Evolutionary conservation across 345 rosid species (phyloP).

Genomic region (Hypericum perforatum): DNA sequence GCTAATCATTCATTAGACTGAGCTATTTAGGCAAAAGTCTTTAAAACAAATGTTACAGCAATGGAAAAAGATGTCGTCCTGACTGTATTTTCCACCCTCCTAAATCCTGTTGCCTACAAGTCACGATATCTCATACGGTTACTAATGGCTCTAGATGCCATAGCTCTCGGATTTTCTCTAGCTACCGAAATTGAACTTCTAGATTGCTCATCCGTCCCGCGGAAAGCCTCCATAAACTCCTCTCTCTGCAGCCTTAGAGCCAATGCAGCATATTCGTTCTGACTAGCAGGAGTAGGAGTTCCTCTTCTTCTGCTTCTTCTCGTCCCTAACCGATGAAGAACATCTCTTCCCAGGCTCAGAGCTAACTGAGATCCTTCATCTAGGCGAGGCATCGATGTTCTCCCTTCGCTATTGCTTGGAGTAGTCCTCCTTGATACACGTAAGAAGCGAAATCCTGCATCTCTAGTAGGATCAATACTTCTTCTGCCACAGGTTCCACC

Average conservation of each 20-base stretch:
- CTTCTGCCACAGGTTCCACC: slow-evolving; percentile 16
- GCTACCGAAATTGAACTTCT: slow-evolving; percentile 37
- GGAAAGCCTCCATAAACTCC: slow-evolving; percentile 61
- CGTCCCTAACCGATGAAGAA: slow-evolving; percentile 11
- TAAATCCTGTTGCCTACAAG: no score
- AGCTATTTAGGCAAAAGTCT: no score
- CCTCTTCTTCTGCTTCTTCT: slow-evolving; percentile 17
- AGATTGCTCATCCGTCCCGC: slow-evolving; percentile 20
- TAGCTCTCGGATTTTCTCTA: slow-evolving; percentile 78
- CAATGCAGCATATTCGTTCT: slow-evolving; percentile 68
- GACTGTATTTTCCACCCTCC: no score
- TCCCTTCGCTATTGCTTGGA: slow-evolving; percentile 20
- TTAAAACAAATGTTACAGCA: no score
- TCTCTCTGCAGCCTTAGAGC: slow-evolving; percentile 81
- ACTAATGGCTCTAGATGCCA: slow-evolving; percentile 76
- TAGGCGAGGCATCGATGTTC: slow-evolving; percentile 17
- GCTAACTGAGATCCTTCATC: not conserved
- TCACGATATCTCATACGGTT: slow-evolving; percentile 29
- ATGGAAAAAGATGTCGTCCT: no score
- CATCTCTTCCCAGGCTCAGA: not conserved
- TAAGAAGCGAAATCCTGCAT: slow-evolving; percentile 8
- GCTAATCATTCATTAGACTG: no score
- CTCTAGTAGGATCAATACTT: slow-evolving; percentile 5
- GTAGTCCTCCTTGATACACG: slow-evolving; percentile 3
- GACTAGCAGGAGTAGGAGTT: slow-evolving; percentile 18